Evolutionary conservation across 2,329 filamentous ascomycete species (phyloP), one percentile per base, ranked within the genome.

Genomic region (Pseudophaeomoniella oleicola): DNA sequence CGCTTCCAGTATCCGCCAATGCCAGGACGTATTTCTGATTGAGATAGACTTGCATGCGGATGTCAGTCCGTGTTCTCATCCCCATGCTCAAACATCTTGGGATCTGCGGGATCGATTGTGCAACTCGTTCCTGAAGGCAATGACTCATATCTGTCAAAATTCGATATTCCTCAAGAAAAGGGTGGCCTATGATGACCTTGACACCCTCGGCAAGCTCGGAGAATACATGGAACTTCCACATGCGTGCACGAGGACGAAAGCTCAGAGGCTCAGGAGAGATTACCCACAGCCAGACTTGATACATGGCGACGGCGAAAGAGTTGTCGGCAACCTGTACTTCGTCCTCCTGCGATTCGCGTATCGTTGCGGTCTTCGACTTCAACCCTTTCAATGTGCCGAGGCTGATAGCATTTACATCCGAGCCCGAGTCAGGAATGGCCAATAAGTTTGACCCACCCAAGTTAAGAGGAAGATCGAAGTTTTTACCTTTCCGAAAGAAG

Each of bases 1-100:
- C 39, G 6, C 35, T 38, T 10, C 39, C 39, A 10, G 39, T 41
- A 16, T 41, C 39, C 5, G 39, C 30, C 30, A 19, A 15, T 18
- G 39, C 39, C 11, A 17, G 14, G 3, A 36, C 31, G 9, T 9
- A 11, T 16, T 29, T 12, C 10, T 12, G 5, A n/a, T 29, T 32
- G 5, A 41, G 6, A n/a, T 34, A 34, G 16, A 34, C 16, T 6
- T 6, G 10, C 32, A 34, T 34, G 9, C 32, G 32, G 14, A 34
- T 6, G 14, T 13, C 17, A 13, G 32, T 6, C 9, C 32, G 13
- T 15, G 4, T 34, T 10, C n/a, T 19, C 4, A 18, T 13, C n/a
- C 32, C 32, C 4, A 34, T 34, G 16, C 32, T 34, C 16, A 34
- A 5, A 18, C 16, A 34, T 34, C 4, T 17, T 6, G 32, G 32